These are phyloP conservation scores for Neurospora sp. DNA, from an alignment of 2,329 filamentous ascomycete genomes.

Conservation along the genomic window DNA sequence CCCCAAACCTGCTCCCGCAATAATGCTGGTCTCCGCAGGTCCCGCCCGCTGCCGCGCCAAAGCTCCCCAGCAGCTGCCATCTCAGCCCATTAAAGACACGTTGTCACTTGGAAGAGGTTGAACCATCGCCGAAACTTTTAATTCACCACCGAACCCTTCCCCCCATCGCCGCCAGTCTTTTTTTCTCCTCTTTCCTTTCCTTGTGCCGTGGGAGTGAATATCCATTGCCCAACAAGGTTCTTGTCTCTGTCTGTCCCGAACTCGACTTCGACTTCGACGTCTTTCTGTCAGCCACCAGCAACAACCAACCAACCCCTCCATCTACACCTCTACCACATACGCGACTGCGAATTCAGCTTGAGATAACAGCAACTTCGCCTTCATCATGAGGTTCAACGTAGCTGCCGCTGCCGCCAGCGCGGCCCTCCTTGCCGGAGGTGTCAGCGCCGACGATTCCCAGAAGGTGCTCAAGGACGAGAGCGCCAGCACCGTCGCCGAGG, in stretches of 20 bases:
- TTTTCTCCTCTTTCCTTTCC: conserved; percentile 18
- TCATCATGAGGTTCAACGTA: conserved; percentile 75
- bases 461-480: conserved; percentile 39
- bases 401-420: conserved; percentile 68
- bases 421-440: conserved; percentile 59
- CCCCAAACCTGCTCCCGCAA: conserved; percentile 12
- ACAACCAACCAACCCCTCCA: neutral
- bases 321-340: conserved; percentile 1
- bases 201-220: conserved; percentile 29
- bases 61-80: conserved; percentile 13
- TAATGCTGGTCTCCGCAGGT: conserved; percentile 5
- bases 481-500: conserved; percentile 33
- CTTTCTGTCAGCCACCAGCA: conserved; percentile 4
- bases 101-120: conserved; percentile 13
- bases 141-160: conserved; percentile 13
- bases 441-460: conserved; percentile 58
- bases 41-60: neutral
- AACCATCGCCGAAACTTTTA: conserved; percentile 12
- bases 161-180: conserved; percentile 6
- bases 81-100: conserved; percentile 16
- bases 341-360: conserved; percentile 8
- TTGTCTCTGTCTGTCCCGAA: conserved; percentile 14
- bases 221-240: conserved; percentile 20
- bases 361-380: conserved; percentile 12
- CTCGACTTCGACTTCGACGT: conserved; percentile 9